phyloP scores from a whole-genome alignment of 1,284 basidiomycete genomes.

The Cutaneotrichosporon mucoides region DNA sequence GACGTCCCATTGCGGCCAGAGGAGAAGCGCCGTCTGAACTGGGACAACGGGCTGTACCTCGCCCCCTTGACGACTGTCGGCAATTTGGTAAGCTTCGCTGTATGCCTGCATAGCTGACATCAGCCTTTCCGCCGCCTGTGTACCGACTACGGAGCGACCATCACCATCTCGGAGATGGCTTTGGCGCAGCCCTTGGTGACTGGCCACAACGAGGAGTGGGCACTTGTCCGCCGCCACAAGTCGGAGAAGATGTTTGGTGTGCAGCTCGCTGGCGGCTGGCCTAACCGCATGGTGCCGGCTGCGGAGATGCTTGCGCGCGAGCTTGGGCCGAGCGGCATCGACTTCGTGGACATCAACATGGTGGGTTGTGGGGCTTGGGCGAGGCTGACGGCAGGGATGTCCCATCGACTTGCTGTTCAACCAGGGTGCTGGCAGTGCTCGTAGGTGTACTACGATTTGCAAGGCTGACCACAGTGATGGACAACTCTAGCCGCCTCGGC shows the following conservation, averaged over 20 bases:
- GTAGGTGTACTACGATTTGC: constrained; percentile 52
- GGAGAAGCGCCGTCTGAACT: constrained; percentile 84
- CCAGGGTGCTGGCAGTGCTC: constrained; percentile 79
- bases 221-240: constrained; percentile 77
- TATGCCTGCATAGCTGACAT: background rate
- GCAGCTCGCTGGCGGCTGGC: constrained; percentile 58
- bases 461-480: constrained; percentile 61
- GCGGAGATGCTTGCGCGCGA: constrained; percentile 79
- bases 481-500: constrained; percentile 73
- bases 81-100: constrained; percentile 63
- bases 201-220: constrained; percentile 87
- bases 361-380: constrained; percentile 12
- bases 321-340: constrained; percentile 58
- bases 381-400: constrained; percentile 65
- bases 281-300: constrained; percentile 58
- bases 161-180: constrained; percentile 91
- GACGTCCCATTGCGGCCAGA: constrained; percentile 59
- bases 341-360: constrained; percentile 87
- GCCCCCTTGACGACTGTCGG: constrained; percentile 95
- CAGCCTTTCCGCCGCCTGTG: constrained; percentile 92
- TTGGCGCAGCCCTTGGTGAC: constrained; percentile 73
- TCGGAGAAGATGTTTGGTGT: constrained; percentile 87
- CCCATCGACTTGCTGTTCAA: constrained; percentile 96
- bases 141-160: constrained; percentile 80
- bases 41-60: constrained; percentile 85